Base-by-base conservation (phyloP, 2,329 filamentous ascomycete genomes). In the Dothideomycetes sp. region DNA sequence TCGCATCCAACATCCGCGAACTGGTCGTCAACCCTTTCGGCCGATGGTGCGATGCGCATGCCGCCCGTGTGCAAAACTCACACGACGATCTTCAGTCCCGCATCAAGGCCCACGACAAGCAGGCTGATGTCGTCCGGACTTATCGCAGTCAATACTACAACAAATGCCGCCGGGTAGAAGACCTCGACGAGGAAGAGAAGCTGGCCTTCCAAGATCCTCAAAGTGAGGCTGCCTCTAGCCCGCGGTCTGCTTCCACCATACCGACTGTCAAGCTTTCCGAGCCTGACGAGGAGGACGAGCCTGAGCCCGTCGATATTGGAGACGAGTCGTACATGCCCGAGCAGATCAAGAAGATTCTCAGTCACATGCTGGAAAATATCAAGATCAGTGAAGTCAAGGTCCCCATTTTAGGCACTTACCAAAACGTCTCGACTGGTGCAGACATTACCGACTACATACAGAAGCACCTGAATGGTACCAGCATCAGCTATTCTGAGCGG, bases 141-240 rank as follows among this genome's bases (percentile, higher is more conserved):
- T 75, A 95, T 52, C 79, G 91, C 48, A 94, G 84, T 61, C 84
- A 85, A 52, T 98, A 98, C 65, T 96, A 96, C 73, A 98, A 96
- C 70, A 98, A 96, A 65, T 98, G 91, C 60, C 81, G 93, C 36
- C 69, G 95, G 46, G 82, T 96, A 5, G 93, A 98, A 59, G 91
- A 98, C 57, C 67, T 96, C 45, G 91, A 98, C 60, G 91, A 98
- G 63, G 93, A 98, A 68, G 94, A 95, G 61, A 96, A 98, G 64
- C 74, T 98, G 40, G 91, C 88, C 30, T 98, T 98, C 63, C 87
- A 94, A 60, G 86, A 88, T 49, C 86, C 87, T 4, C 69, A 74
- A 45, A 70, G 58, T 37, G 63, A 70, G 45, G 58, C 55, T 14
- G 55, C 59, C 7, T 58, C 63, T 53, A 70, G 74, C 59, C 64